phyloP scores from a whole-genome alignment of 257 asterid genomes.

The Solanum verrucosum region DNA sequence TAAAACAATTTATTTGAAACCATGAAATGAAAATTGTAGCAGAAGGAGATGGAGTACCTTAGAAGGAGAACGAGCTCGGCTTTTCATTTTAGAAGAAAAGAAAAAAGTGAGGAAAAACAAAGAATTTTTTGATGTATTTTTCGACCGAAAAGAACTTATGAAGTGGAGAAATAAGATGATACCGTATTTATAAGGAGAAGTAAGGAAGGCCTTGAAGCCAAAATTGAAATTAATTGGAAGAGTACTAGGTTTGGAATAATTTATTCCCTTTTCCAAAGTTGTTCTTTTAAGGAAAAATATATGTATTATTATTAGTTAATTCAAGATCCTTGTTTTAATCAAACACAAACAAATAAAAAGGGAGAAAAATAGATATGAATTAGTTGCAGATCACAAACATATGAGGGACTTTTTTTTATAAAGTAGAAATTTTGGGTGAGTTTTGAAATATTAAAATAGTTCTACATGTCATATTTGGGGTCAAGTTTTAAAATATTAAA shows the following conservation, averaged over 20 bases:
- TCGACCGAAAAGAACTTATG: neutral
- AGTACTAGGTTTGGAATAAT: neutral
- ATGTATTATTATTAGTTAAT: no score
- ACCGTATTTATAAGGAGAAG: neutral
- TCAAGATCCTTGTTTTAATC: neutral
- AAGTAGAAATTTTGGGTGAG: no score
- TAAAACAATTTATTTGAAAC: neutral
- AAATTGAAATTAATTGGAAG: neutral
- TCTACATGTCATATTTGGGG: neutral
- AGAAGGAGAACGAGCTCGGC: neutral
- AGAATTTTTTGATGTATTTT: neutral
- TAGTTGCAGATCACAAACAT: neutral
- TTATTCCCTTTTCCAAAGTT: no score
- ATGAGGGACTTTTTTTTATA: no score
- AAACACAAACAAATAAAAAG: neutral
- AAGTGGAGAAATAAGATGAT: slow-evolving; percentile 5
- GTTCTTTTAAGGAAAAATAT: no score
- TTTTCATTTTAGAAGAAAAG: neutral
- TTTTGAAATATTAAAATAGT: no score
- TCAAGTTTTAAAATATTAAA: no score
- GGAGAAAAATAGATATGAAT: neutral
- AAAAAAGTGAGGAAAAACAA: neutral
- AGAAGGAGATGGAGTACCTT: slow-evolving; percentile 1
- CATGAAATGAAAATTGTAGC: neutral
- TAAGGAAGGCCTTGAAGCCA: neutral